phyloP scores from a whole-genome alignment of 2,329 filamentous ascomycete genomes.

The Aspergillus caelatus region DNA sequence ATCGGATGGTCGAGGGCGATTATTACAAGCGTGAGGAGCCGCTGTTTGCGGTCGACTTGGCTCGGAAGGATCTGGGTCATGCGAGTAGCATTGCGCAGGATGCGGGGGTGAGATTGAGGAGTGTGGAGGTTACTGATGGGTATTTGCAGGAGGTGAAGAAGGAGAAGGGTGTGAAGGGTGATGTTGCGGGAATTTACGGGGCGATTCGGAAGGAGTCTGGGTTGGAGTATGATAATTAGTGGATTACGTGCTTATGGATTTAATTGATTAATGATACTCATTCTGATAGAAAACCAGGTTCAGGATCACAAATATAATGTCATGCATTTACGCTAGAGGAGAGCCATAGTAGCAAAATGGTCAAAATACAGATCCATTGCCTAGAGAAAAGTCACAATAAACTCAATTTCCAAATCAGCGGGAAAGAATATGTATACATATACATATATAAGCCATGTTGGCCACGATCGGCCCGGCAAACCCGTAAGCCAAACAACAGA shows the following conservation, averaged over 20 bases:
- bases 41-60: slow-evolving; percentile 80
- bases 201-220: slow-evolving; percentile 74
- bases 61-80: slow-evolving; percentile 79
- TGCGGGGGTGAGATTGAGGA: slow-evolving; percentile 64
- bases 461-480: no score
- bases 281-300: not conserved
- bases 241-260: not conserved
- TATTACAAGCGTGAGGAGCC: slow-evolving; percentile 76
- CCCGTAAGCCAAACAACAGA: no score
- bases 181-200: slow-evolving; percentile 83
- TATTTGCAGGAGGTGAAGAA: slow-evolving; percentile 72
- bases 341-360: no score
- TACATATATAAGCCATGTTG: no score
- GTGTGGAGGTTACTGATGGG: slow-evolving; percentile 67
- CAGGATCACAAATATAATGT: not conserved
- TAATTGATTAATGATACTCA: not conserved
- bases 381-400: no score
- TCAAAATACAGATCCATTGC: no score
- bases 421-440: no score
- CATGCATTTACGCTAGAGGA: not conserved
- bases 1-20: slow-evolving; percentile 73
- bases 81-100: slow-evolving; percentile 67
- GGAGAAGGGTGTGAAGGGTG: slow-evolving; percentile 69
- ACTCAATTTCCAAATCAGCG: no score
- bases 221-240: slow-evolving; percentile 70